phyloP scores from a whole-genome alignment of 768 basidiomycete genomes.

The Russula sp. region DNA sequence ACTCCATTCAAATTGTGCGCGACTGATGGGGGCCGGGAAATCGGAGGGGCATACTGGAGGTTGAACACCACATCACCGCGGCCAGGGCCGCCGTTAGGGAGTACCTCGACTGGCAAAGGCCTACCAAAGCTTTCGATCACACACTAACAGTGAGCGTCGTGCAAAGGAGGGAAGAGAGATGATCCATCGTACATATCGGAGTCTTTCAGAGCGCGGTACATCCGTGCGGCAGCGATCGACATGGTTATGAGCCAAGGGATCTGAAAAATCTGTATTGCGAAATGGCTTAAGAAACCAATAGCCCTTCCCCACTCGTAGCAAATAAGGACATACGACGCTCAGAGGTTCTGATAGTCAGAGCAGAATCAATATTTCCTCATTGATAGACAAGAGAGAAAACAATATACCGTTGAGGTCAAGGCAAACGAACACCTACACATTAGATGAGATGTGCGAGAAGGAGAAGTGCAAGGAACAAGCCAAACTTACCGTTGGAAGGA shows the following conservation, averaged over 20 bases:
- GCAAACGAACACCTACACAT: neutral
- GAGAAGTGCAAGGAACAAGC: too few relatives aligned
- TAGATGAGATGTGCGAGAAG: neutral
- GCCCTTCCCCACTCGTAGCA: neutral
- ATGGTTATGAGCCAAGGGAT: neutral
- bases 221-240: neutral
- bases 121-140: too few relatives aligned
- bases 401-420: neutral
- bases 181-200: neutral
- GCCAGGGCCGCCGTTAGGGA: too few relatives aligned
- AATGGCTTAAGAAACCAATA: neutral
- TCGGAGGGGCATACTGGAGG: too few relatives aligned
- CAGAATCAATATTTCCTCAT: neutral
- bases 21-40: too few relatives aligned
- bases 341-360: neutral
- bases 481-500: neutral
- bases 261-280: neutral
- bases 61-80: too few relatives aligned
- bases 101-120: too few relatives aligned
- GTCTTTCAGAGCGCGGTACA: neutral
- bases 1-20: too few relatives aligned
- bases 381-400: neutral
- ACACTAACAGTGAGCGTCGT: neutral
- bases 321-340: neutral
- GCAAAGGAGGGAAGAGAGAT: neutral